Conservation (phyloP, 2,329 filamentous ascomycete genomes). For the Purpureocillium takamizusanense region DNA sequence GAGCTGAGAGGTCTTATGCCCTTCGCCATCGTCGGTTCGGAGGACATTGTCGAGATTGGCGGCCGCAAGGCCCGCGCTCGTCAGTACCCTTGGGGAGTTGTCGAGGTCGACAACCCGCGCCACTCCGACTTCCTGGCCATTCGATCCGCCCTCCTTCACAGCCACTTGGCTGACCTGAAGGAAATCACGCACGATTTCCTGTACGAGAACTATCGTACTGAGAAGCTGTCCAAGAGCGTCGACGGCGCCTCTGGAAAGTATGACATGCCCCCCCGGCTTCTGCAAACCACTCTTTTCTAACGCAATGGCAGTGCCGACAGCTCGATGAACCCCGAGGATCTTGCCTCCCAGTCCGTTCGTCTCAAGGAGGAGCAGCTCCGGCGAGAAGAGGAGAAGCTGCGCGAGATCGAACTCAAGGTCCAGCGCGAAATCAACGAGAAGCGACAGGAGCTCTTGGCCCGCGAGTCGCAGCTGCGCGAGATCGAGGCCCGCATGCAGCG, state of each 20-base stretch:
- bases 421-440: slow-evolving; percentile 99
- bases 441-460: slow-evolving; percentile 92
- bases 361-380: slow-evolving; percentile 99
- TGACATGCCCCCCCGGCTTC: slow-evolving; percentile 31
- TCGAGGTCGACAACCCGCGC: slow-evolving; percentile 97
- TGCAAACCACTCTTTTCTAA: slow-evolving; percentile 17
- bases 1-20: slow-evolving; percentile 97
- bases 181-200: slow-evolving; percentile 99
- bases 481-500: slow-evolving; percentile 96
- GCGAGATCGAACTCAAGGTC: slow-evolving; percentile 98
- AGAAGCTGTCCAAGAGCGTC: slow-evolving; percentile 99
- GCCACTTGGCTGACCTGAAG: slow-evolving; percentile 95
- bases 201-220: slow-evolving; percentile 99
- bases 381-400: slow-evolving; percentile 98
- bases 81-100: slow-evolving; percentile 98
- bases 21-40: slow-evolving; percentile 96
- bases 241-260: slow-evolving; percentile 84
- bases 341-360: slow-evolving; percentile 92
- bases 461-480: slow-evolving; percentile 96
- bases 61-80: slow-evolving; percentile 86
- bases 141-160: slow-evolving; percentile 91
- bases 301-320: slow-evolving; percentile 44
- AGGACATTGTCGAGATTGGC: slow-evolving; percentile 89
- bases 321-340: slow-evolving; percentile 95
- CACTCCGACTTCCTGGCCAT: slow-evolving; percentile 98